These are phyloP conservation scores for Candida tetrigidarum DNA, from an alignment of 1,139 yeast genomes.

Conservation along the genomic window DNA sequence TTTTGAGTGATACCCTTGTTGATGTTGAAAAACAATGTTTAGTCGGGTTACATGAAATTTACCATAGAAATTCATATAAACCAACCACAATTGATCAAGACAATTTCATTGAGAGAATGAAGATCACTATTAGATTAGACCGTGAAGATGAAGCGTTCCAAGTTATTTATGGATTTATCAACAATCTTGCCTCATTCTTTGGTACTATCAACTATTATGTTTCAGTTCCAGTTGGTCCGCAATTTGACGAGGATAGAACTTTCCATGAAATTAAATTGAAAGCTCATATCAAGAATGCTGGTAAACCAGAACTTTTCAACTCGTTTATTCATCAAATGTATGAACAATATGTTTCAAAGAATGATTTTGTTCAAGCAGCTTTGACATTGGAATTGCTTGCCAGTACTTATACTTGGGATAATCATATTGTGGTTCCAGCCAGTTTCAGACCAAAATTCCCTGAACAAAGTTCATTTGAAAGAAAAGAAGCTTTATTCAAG, in stretches of 20 bases:
- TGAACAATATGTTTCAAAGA: slow-evolving; percentile 62
- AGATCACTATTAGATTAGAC: slow-evolving; percentile 57
- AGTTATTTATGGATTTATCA: slow-evolving; percentile 55
- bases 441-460: slow-evolving; percentile 75
- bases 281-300: slow-evolving; percentile 76
- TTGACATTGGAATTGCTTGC: slow-evolving; percentile 79
- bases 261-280: slow-evolving; percentile 79
- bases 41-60: slow-evolving; percentile 66
- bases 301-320: slow-evolving; percentile 80
- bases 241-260: slow-evolving; percentile 86
- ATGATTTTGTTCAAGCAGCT: slow-evolving; percentile 81
- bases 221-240: slow-evolving; percentile 79
- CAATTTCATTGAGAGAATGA: slow-evolving; percentile 54
- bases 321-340: slow-evolving; percentile 78
- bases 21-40: slow-evolving; percentile 64
- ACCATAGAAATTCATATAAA: slow-evolving; percentile 56
- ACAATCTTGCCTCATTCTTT: slow-evolving; percentile 64
- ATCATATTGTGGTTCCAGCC: slow-evolving; percentile 57
- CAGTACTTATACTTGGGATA: slow-evolving; percentile 78
- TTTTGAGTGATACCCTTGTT: slow-evolving; percentile 60
- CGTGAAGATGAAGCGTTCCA: slow-evolving; percentile 69
- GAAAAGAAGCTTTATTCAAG: slow-evolving; percentile 75
- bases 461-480: slow-evolving; percentile 76
- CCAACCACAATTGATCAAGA: slow-evolving; percentile 62
- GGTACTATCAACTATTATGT: slow-evolving; percentile 69